Evolutionary conservation across 495 filamentous ascomycete genomes (phyloP).

Genomic region (Xylaria longipes): DNA sequence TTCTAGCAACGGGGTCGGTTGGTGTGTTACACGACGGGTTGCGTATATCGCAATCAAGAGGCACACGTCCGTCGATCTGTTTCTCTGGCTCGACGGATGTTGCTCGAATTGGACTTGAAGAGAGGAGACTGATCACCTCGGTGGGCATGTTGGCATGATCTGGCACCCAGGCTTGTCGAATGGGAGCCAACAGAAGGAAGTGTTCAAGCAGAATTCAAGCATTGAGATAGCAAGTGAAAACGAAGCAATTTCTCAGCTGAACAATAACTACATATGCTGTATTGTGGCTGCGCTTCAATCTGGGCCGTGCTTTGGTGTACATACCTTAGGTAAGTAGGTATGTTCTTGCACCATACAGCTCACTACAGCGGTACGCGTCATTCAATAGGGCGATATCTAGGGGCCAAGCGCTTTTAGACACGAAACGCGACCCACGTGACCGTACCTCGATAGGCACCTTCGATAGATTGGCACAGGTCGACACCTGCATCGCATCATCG

Average conservation of each 20-base stretch:
- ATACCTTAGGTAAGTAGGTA: too few relatives aligned
- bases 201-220: not conserved
- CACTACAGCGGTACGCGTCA: constrained; percentile 3
- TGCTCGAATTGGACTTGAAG: constrained; percentile 31
- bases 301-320: not conserved
- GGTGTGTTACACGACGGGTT: constrained; percentile 4
- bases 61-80: not conserved
- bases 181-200: not conserved
- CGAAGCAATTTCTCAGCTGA: not conserved
- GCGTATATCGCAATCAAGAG: constrained; percentile 15
- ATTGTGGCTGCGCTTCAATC: constrained; percentile 4
- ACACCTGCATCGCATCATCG: too few relatives aligned
- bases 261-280: not conserved
- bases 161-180: not conserved
- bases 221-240: not conserved
- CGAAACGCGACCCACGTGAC: constrained; percentile 19
- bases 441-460: not conserved
- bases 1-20: constrained; percentile 3
- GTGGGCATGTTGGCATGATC: constrained; percentile 39
- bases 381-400: not conserved
- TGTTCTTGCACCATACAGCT: too few relatives aligned
- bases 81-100: constrained; percentile 20
- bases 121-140: constrained; percentile 50
- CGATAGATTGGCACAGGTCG: too few relatives aligned
- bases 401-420: not conserved